Percentiles rank a stretch among this genome's conserved stretches.
phyloP scores from a whole-genome alignment of 768 basidiomycete genomes.

The Leccinellum rugosiceps region DNA sequence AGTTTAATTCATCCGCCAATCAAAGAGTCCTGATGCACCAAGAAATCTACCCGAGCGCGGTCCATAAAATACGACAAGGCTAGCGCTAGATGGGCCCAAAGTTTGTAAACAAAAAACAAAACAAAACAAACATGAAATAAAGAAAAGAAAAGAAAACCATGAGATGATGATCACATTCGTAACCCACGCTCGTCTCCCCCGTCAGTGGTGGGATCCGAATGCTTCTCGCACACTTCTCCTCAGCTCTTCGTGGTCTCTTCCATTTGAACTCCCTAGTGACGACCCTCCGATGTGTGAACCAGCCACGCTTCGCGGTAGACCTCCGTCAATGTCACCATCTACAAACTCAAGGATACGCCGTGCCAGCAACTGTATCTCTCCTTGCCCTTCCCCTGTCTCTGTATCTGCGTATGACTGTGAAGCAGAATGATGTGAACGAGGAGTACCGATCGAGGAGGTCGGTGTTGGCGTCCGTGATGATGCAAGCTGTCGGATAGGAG shows the following conservation, averaged over 20 bases:
- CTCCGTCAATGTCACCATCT: conserved; percentile 65
- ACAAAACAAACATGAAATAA: neutral
- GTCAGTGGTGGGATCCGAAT: conserved; percentile 54
- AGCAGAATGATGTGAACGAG: conserved; percentile 64
- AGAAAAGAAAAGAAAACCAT: neutral
- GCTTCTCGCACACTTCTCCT: conserved; percentile 81
- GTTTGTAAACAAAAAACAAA: neutral
- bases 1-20: neutral
- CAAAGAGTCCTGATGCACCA: neutral
- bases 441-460: conserved; percentile 71
- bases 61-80: conserved; percentile 11
- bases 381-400: conserved; percentile 82
- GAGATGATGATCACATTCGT: neutral
- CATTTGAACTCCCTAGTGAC: conserved; percentile 56
- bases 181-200: neutral
- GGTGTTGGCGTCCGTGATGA: conserved; percentile 67
- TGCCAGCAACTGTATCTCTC: conserved; percentile 85
- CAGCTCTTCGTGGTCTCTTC: conserved; percentile 75
- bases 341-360: conserved; percentile 85
- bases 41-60: neutral
- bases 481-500: conserved; percentile 84
- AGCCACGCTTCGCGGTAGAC: conserved; percentile 56
- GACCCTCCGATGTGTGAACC: conserved; percentile 69
- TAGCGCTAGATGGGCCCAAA: neutral
- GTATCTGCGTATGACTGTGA: conserved; percentile 77